Evolutionary conservation across 2,329 filamentous ascomycete species (phyloP).

Genomic region (Dactylellina leptospora): DNA sequence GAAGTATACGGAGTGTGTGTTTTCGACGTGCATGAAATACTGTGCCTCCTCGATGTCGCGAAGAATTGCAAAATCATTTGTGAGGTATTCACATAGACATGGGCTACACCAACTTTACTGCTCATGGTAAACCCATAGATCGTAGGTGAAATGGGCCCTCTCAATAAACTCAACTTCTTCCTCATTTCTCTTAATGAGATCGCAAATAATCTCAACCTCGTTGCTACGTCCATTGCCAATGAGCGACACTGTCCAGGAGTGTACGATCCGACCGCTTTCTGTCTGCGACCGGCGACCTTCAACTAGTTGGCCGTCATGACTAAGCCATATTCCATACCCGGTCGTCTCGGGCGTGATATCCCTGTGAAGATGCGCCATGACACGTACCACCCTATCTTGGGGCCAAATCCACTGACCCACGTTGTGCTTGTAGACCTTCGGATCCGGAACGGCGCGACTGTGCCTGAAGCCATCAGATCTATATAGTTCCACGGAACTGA

Average conservation of each 20-base stretch:
- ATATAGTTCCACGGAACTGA: too few relatives aligned
- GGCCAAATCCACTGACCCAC: too few relatives aligned
- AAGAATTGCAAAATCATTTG: too few relatives aligned
- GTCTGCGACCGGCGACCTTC: background rate
- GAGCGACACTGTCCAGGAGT: conserved; percentile 13
- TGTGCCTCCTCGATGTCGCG: too few relatives aligned
- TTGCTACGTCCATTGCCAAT: conserved; percentile 1
- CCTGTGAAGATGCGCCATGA: conserved; percentile 10
- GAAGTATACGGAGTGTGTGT: too few relatives aligned
- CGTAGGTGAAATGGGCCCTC: conserved; percentile 34
- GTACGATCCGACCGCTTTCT: background rate
- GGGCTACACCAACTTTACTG: background rate
- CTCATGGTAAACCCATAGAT: too few relatives aligned
- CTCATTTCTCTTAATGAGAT: conserved; percentile 3
- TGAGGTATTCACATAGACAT: background rate
- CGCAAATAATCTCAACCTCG: conserved; percentile 21
- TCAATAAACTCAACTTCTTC: conserved; percentile 18
- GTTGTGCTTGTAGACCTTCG: background rate
- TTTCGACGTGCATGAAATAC: too few relatives aligned
- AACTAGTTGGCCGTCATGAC: background rate
- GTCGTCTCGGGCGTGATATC: background rate
- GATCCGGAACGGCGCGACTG: background rate
- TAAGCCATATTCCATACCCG: conserved; percentile 33
- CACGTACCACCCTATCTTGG: too few relatives aligned
- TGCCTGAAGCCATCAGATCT: background rate